Conservation (phyloP, 257 asterid genomes). For the Penstemon davidsonii region DNA sequence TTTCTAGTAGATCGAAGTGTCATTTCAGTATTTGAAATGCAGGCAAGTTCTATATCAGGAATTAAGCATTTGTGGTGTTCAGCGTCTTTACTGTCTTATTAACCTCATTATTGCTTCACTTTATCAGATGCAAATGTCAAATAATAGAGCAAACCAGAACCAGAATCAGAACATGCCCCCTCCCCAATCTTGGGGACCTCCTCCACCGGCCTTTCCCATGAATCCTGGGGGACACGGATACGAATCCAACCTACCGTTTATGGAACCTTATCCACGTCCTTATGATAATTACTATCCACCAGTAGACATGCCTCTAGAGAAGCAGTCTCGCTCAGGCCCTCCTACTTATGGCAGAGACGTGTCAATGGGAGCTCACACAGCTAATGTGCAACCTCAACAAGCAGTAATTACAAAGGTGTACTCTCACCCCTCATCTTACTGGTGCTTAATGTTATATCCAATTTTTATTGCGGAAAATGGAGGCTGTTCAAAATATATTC, state of each 20-base stretch:
- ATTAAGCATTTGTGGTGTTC: conserved; percentile 18
- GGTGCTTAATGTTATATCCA: not conserved
- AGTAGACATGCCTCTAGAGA: conserved; percentile 56
- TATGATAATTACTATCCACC: conserved; percentile 70
- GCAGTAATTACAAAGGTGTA: conserved; percentile 71
- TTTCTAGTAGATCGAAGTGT: conserved; percentile 91
- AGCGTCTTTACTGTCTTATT: conserved; percentile 15
- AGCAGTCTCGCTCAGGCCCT: conserved; percentile 54
- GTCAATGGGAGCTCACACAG: conserved; percentile 49
- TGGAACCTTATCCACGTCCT: conserved; percentile 60
- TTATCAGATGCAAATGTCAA: conserved; percentile 68
- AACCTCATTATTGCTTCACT: conserved; percentile 12
- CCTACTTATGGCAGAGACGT: conserved; percentile 59
- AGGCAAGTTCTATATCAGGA: conserved; percentile 47
- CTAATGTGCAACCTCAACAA: conserved; percentile 60
- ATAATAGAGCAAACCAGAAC: conserved; percentile 53
- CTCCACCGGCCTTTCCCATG: conserved; percentile 55
- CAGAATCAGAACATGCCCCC: conserved; percentile 43
- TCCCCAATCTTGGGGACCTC: conserved; percentile 66
- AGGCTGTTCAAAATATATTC: not conserved
- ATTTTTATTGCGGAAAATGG: not conserved
- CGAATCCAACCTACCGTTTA: conserved; percentile 45
- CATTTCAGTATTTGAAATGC: conserved; percentile 70
- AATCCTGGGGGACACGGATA: conserved; percentile 56
- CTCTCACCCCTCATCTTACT: conserved; percentile 10